Base-by-base conservation (phyloP, 2,329 filamentous ascomycete genomes). In the Colletotrichum filicis region DNA sequence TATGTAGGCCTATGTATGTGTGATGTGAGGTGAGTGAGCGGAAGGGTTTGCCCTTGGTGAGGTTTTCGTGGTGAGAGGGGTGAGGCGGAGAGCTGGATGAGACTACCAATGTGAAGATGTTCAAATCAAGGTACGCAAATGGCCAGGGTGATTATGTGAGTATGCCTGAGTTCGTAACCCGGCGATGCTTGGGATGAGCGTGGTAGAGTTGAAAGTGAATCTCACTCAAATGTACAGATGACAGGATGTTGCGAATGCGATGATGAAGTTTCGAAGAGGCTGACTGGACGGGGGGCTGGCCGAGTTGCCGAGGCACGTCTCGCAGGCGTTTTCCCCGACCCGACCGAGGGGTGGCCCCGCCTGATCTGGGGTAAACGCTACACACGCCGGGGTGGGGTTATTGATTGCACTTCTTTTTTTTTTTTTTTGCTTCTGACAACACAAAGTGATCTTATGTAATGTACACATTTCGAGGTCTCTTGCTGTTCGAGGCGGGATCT, bases 281-380 rank as follows among this genome's bases (percentile, higher is more conserved):
- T 63, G 57, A 58, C 37, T 7, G 28, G 32, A 19, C 42, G 66
- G 59, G 16, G 35, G 32, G 22, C 42, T 37, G 70, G 59, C 71
- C 66, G 55, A 73, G 71, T 70, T 73, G 61, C 71, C 71, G 71
- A 73, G 71, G 71, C 66, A 65, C n/a, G 71, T 73, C 42, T 49
- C 66, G 49, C 70, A 46, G 49, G 14, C 32, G 65, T 35, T 53
- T 32, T 63, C 46, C 53, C 58, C 35, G 35, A 61, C 56, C 37
- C 49, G 61, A 37, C 46, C 11, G 16, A 32, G 26, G 49, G 42
- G 58, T 35, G 46, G 55, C 70, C 70, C 70, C 70, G 70, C 71
- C 35, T 73, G 46, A 42, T 65, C 60, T 66, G 71, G 71, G 71
- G 60, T 70, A 69, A 46, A 16, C 26, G 5, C 3, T 37, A 4